Evolutionary conservation across 2,329 filamentous ascomycete species (phyloP), one percentile per base, ranked within the genome.

Genomic region (Colletotrichum siamense): DNA sequence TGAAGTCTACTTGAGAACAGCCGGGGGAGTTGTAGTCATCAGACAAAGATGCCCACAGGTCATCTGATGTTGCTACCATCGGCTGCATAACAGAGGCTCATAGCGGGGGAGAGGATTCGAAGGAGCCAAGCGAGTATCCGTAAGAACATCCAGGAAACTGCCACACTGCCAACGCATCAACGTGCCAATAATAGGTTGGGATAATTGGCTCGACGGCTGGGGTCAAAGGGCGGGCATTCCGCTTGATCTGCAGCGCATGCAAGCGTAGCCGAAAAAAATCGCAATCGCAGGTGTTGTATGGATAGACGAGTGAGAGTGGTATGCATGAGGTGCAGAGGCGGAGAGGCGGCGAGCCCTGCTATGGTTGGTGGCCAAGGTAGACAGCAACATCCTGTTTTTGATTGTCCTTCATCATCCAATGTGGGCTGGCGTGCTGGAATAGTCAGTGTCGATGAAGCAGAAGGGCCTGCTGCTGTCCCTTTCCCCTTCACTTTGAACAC

Each of bases 171-270:
- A 64, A 49, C 70, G 69, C 73, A 74, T 76, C 73, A 76, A 69
- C 55, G 59, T 28, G 52, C 34, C 44, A 70, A 63, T 26, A 69
- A 30, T 16, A 34, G 59, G 32, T 15, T 61, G 26, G 34, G 16
- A 36, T 44, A 70, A 59, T 55, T 34, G 22, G 26, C 32, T 32
- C 24, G n/a, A 75, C 30, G 72, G 72, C 52, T 73, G 73, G 70
- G 55, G 39, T 64, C 64, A 57, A 36, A 71, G 24, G 55, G 61
- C 70, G 28, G 70, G 70, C 73, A 76, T 39, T 52, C 59, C 63
- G 63, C 69, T 69, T 68, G 69, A 76, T 69, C 70, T 63, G 65
- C 73, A 69, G 57, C 70, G 63, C 55, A 76, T 76, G 55, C 64
- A 73, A 24, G 34, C 24, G 61, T 39, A 75, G 39, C 22, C 61